Conservation (phyloP, 2,329 filamentous ascomycete species). For the Phialocephala subalpina region DNA sequence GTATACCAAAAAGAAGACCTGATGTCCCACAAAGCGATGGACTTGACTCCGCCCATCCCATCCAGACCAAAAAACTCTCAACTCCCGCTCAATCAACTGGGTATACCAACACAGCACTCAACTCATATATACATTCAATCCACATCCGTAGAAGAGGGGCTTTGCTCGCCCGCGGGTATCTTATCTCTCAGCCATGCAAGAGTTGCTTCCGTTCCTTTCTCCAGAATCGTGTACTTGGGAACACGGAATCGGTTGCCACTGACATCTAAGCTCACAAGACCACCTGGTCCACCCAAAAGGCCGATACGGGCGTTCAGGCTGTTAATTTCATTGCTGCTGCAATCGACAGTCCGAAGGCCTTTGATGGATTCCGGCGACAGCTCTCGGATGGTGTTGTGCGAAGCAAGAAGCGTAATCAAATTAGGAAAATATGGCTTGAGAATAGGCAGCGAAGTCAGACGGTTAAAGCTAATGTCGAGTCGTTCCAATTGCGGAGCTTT, state of each 20-base stretch:
- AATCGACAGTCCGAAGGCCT: slow-evolving; percentile 79
- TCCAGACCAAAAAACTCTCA: neutral
- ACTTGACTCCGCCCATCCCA: slow-evolving; percentile 11
- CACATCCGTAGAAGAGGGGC: slow-evolving; percentile 30
- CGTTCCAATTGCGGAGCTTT: slow-evolving; percentile 78
- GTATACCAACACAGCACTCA: slow-evolving; percentile 6
- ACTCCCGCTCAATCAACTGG: slow-evolving; percentile 8
- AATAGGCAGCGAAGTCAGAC: slow-evolving; percentile 73
- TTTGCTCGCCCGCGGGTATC: slow-evolving; percentile 63
- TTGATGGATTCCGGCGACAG: slow-evolving; percentile 76
- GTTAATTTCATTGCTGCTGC: slow-evolving; percentile 87
- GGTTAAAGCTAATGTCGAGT: slow-evolving; percentile 84
- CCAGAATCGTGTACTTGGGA: slow-evolving; percentile 82
- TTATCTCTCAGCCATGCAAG: slow-evolving; percentile 82
- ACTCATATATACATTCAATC: slow-evolving; percentile 31
- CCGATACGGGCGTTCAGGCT: slow-evolving; percentile 83
- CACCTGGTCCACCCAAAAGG: slow-evolving; percentile 68
- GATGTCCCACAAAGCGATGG: slow-evolving; percentile 16
- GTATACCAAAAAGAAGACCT: slow-evolving; percentile 14
- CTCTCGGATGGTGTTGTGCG: slow-evolving; percentile 81
- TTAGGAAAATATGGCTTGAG: slow-evolving; percentile 74
- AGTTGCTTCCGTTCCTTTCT: slow-evolving; percentile 86
- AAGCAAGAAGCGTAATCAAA: slow-evolving; percentile 74
- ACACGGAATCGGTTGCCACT: slow-evolving; percentile 88
- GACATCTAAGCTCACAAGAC: slow-evolving; percentile 75